phyloP scores from a whole-genome alignment of 768 basidiomycete species.

The Mycena sanguinolenta region DNA sequence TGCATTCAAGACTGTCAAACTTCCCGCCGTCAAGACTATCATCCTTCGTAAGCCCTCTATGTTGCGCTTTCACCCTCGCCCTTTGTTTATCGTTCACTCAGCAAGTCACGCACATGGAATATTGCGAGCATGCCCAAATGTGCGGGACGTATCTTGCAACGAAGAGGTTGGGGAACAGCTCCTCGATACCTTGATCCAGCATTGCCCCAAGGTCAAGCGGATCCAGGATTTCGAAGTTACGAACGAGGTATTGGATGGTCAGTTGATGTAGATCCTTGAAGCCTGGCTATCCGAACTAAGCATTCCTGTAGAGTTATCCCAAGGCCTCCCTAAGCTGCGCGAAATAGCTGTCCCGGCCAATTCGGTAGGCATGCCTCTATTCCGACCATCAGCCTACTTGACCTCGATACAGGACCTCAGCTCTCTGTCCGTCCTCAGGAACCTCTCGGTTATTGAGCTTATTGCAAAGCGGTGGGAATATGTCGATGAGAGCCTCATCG shows the following conservation, averaged over 20 bases:
- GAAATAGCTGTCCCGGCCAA: background rate
- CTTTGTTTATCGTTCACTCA: background rate
- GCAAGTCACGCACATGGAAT: slow-evolving; percentile 16
- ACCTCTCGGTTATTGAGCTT: slow-evolving; percentile 14
- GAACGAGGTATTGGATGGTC: slow-evolving; percentile 1
- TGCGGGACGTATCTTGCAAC: slow-evolving; percentile 25
- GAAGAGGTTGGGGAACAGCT: slow-evolving; percentile 2
- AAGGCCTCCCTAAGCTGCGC: background rate
- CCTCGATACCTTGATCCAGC: slow-evolving; percentile 6
- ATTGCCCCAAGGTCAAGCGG: slow-evolving; percentile 13
- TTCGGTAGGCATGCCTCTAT: background rate
- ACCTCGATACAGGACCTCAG: background rate
- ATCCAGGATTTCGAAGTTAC: slow-evolving; percentile 18
- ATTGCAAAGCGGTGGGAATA: background rate
- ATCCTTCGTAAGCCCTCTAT: slow-evolving; percentile 14
- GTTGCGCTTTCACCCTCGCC: background rate
- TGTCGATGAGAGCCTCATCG: slow-evolving; percentile 11
- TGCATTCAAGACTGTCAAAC: background rate
- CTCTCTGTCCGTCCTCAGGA: slow-evolving; percentile 11
- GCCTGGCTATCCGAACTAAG: background rate
- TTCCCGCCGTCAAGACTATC: slow-evolving; percentile 2
- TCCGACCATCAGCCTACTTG: no score
- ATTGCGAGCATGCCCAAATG: slow-evolving; percentile 14
- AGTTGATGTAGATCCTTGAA: background rate
- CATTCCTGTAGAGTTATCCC: background rate